phyloP scores from a whole-genome alignment of 2,329 filamentous ascomycete genomes.

The Colletotrichum viniferum region DNA sequence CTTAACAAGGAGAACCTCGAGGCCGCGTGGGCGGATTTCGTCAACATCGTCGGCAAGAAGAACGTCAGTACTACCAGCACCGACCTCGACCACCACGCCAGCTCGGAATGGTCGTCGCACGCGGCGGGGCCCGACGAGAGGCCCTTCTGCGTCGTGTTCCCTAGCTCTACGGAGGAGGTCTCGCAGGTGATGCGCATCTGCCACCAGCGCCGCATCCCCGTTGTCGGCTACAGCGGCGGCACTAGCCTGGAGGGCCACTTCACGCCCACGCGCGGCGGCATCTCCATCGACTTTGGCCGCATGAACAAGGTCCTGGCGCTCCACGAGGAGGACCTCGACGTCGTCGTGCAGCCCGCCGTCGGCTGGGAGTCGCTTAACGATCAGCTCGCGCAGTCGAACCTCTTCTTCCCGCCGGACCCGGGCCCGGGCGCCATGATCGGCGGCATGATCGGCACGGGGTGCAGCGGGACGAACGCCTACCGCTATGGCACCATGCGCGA shows the following conservation, averaged over 20 bases:
- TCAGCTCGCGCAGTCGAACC: slow-evolving; percentile 69
- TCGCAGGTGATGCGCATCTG: slow-evolving; percentile 89
- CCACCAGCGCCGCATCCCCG: slow-evolving; percentile 79
- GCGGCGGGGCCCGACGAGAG: slow-evolving; percentile 50
- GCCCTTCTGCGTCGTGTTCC: slow-evolving; percentile 77
- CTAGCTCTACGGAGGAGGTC: slow-evolving; percentile 79
- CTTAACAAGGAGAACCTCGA: slow-evolving; percentile 67
- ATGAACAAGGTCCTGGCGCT: slow-evolving; percentile 84
- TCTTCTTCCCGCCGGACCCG: slow-evolving; percentile 93
- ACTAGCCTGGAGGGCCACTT: slow-evolving; percentile 92
- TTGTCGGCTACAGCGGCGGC: slow-evolving; percentile 86
- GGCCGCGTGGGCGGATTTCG: slow-evolving; percentile 73
- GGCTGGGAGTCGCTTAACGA: slow-evolving; percentile 90
- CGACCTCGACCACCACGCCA: slow-evolving; percentile 61
- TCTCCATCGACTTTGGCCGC: slow-evolving; percentile 83
- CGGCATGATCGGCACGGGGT: slow-evolving; percentile 80
- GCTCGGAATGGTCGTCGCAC: slow-evolving; percentile 69
- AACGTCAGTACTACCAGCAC: slow-evolving; percentile 65
- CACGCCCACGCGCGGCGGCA: slow-evolving; percentile 79
- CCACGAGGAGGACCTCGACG: slow-evolving; percentile 79
- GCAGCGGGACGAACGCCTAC: slow-evolving; percentile 85
- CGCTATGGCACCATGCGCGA: slow-evolving; percentile 94
- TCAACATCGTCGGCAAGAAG: slow-evolving; percentile 65
- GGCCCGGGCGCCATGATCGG: slow-evolving; percentile 93
- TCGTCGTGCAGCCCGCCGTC: slow-evolving; percentile 79